These are phyloP conservation scores for Medicago truncatula DNA, from an alignment of 306 rosid species.

Conservation along the genomic window DNA sequence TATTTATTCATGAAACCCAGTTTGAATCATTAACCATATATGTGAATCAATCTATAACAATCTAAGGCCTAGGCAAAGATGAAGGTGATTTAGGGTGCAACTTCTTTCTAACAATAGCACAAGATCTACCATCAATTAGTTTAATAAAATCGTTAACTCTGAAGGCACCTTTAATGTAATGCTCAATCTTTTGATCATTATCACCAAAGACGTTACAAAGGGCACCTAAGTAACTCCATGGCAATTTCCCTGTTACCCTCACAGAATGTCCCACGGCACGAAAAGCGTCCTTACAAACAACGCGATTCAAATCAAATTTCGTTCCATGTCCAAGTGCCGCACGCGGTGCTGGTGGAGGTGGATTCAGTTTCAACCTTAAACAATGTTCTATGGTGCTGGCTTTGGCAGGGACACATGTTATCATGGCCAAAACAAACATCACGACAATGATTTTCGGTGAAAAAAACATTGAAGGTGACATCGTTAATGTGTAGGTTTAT, in stretches of 20 bases:
- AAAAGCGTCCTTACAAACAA: slow-evolving; percentile 32
- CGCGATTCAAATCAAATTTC: neutral
- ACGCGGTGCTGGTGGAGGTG: slow-evolving; percentile 2
- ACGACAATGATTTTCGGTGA: neutral
- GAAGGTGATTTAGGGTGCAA: neutral
- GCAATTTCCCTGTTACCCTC: neutral
- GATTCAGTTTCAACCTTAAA: slow-evolving; percentile 2
- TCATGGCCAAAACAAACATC: neutral
- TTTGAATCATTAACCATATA: neutral
- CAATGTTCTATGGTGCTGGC: slow-evolving; percentile 25
- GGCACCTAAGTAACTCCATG: slow-evolving; percentile 11
- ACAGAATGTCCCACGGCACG: neutral
- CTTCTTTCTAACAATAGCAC: slow-evolving; percentile 15
- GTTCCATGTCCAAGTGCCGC: neutral
- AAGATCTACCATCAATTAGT: slow-evolving; percentile 39
- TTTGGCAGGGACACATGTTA: neutral
- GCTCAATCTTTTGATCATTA: neutral
- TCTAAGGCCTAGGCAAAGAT: neutral
- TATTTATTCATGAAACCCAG: neutral
- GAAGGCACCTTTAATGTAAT: neutral
- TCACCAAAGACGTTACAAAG: slow-evolving; percentile 34
- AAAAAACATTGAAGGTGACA: neutral
- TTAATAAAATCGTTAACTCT: neutral
- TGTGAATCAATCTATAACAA: neutral
- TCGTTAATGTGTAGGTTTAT: neutral